Conservation (phyloP, 306 rosid genomes). For the Sphenostylis stenocarpa region DNA sequence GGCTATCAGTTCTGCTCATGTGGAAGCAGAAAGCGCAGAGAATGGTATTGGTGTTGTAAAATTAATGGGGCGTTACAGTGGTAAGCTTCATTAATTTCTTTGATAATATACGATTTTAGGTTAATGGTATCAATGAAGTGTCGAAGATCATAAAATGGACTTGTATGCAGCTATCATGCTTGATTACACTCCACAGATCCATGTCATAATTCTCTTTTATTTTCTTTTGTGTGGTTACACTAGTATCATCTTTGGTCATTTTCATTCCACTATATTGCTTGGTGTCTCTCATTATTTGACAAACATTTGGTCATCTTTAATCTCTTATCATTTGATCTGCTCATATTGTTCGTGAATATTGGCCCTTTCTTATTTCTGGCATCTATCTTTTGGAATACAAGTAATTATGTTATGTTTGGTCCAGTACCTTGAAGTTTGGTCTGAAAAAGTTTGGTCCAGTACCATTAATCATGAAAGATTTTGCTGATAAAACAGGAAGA, state of each 20-base stretch:
- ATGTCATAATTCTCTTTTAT: not conserved
- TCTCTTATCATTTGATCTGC: not conserved
- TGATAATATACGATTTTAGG: not conserved
- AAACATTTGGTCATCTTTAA: not conserved
- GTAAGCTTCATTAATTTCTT: constrained; percentile 44
- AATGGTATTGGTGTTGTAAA: constrained; percentile 73
- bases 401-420: not conserved
- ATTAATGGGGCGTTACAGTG: constrained; percentile 74
- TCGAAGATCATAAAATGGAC: not conserved
- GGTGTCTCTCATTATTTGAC: not conserved
- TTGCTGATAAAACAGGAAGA: not conserved
- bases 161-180: not conserved
- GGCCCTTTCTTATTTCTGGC: not conserved
- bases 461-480: not conserved
- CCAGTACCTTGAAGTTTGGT: not conserved
- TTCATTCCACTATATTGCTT: not conserved
- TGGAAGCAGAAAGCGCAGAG: constrained; percentile 71
- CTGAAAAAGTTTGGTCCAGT: not conserved
- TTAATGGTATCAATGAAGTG: not conserved
- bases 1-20: constrained; percentile 61
- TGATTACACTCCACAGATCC: not conserved
- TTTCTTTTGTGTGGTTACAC: not conserved
- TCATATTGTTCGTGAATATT: not conserved
- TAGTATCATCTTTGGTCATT: not conserved
- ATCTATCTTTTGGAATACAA: not conserved